Evolutionary conservation across 2,329 filamentous ascomycete species (phyloP).

Genomic region (Stachybotrys echinatus): DNA sequence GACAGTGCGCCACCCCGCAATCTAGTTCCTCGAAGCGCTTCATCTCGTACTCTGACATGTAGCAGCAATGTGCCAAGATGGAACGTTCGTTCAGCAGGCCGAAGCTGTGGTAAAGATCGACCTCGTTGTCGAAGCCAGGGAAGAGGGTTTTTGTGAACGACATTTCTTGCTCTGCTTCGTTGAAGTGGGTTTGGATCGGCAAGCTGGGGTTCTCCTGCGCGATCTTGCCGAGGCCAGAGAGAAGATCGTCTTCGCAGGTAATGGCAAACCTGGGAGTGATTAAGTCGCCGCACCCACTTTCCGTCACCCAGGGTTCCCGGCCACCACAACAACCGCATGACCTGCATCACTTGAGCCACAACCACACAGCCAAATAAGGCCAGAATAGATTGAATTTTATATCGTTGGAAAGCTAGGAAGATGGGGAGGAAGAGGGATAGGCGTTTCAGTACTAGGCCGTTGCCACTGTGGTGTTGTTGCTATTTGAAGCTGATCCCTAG

Average conservation of each 20-base stretch:
- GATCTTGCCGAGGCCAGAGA: slow-evolving; percentile 50
- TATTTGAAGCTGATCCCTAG: no score
- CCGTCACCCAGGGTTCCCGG: no score
- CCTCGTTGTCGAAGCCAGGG: slow-evolving; percentile 49
- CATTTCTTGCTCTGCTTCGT: slow-evolving; percentile 59
- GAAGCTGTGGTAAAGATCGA: slow-evolving; percentile 52
- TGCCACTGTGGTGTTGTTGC: no score
- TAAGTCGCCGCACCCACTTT: no score
- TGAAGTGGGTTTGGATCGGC: slow-evolving; percentile 63
- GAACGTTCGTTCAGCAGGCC: slow-evolving; percentile 48
- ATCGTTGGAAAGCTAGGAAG: no score
- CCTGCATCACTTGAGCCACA: no score
- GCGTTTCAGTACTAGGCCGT: no score
- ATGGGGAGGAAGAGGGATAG: no score
- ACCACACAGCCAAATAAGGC: no score
- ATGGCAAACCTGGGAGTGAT: slow-evolving; percentile 60
- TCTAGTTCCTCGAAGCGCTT: slow-evolving; percentile 35
- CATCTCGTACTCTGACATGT: slow-evolving; percentile 53
- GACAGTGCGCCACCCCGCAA: slow-evolving; percentile 61
- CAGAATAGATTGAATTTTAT: no score
- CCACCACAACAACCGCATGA: no score
- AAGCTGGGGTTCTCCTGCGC: slow-evolving; percentile 40
- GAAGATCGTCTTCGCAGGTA: slow-evolving; percentile 48
- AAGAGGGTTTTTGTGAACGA: slow-evolving; percentile 49
- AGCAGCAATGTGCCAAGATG: slow-evolving; percentile 63